These are phyloP conservation scores for Hyaloscypha variabilis DNA, from an alignment of 495 filamentous ascomycete species.

Conservation along the genomic window DNA sequence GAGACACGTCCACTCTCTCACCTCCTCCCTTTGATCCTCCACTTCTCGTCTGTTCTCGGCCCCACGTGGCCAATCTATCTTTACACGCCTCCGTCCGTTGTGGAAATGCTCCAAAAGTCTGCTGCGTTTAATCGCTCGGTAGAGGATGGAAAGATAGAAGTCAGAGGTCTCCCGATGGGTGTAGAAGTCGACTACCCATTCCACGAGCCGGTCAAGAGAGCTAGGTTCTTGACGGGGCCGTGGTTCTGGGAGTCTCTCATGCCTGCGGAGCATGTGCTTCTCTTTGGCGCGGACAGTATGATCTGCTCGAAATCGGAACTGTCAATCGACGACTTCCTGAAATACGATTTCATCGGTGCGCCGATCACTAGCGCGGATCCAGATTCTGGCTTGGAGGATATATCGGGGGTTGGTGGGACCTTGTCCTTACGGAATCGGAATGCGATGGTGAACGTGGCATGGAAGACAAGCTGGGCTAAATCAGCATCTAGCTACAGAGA, in stretches of 20 bases:
- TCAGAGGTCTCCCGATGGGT: not conserved
- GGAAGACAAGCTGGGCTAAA: not conserved
- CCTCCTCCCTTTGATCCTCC: slow-evolving; percentile 31
- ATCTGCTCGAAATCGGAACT: slow-evolving; percentile 18
- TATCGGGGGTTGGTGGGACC: slow-evolving; percentile 15
- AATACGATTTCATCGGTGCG: slow-evolving; percentile 27
- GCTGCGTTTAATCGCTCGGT: not conserved
- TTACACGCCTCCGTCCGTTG: slow-evolving; percentile 12
- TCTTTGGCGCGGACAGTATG: slow-evolving; percentile 26
- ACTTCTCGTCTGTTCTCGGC: slow-evolving; percentile 34
- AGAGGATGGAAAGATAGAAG: not conserved
- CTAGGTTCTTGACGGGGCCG: slow-evolving; percentile 12
- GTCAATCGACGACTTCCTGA: slow-evolving; percentile 22
- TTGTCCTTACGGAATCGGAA: slow-evolving; percentile 22
- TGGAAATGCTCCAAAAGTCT: not conserved
- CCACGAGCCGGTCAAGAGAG: not conserved
- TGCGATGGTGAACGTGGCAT: slow-evolving; percentile 6
- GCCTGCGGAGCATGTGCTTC: slow-evolving; percentile 15
- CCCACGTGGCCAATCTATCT: slow-evolving; percentile 30
- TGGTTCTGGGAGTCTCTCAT: slow-evolving; percentile 25
- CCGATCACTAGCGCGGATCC: slow-evolving; percentile 5
- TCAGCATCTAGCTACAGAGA: not conserved
- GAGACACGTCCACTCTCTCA: slow-evolving; percentile 22
- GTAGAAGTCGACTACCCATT: not conserved
- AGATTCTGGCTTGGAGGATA: not conserved